Conservation (phyloP, 305 asterid species). For the Euphrasia arctica region DNA sequence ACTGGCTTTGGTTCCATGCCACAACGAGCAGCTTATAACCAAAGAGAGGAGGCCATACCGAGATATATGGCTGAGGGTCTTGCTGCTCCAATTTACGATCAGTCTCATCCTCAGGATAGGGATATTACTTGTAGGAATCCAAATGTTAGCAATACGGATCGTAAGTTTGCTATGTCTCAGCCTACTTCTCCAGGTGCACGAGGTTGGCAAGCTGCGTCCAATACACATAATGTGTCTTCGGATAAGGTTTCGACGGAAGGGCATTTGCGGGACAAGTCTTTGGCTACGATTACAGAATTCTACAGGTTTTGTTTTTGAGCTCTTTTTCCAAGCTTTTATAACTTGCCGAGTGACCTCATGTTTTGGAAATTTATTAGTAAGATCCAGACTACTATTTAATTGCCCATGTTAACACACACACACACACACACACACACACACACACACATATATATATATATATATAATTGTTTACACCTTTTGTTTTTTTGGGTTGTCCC, state of each 20-base stretch:
- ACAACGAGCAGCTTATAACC: constrained; percentile 51
- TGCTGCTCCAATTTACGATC: constrained; percentile 39
- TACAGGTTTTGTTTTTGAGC: constrained; percentile 54
- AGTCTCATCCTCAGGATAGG: constrained; percentile 39
- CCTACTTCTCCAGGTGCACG: constrained; percentile 46
- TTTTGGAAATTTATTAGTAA: constrained; percentile 1
- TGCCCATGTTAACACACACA: no score
- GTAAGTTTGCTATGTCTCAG: constrained; percentile 43
- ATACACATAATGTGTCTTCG: constrained; percentile 37
- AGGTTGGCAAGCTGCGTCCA: constrained; percentile 35
- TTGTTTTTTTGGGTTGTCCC: no score
- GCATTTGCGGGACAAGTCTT: constrained; percentile 49
- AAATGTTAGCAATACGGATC: constrained; percentile 49
- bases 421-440: no score
- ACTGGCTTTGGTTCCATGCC: constrained; percentile 59
- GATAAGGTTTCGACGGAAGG: constrained; percentile 59
- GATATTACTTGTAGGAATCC: constrained; percentile 36
- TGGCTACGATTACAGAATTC: constrained; percentile 74
- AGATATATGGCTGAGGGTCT: background rate
- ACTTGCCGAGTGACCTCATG: constrained; percentile 18
- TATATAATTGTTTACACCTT: no score
- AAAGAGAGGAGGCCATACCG: constrained; percentile 46
- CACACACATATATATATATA: no score
- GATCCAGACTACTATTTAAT: background rate
- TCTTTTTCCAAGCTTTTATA: background rate